Base-by-base conservation (phyloP, 495 filamentous ascomycete genomes). In the Penicillium diatomitis region DNA sequence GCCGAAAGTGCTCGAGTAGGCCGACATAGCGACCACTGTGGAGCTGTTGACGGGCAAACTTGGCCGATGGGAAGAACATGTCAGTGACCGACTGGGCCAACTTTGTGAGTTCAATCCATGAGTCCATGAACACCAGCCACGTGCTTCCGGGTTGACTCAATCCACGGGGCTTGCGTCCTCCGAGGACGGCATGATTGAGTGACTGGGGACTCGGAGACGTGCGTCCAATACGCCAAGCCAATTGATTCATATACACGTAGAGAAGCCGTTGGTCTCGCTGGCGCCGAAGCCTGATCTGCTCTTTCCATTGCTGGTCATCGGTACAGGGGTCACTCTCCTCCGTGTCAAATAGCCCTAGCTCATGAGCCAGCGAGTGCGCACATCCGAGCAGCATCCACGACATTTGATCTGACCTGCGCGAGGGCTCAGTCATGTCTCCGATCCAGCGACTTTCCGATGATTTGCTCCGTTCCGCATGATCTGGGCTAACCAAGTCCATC, bases 361-460 rank as follows among this genome's bases (percentile, higher is more conserved):
- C 75, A 44, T 78, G 72, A 0, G 72, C 67, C 11, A 78, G 65
- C n/a, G 73, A 74, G 8, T 77, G 52, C 0, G 70, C 75, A 51
- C 67, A 75, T 0, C 75, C 75, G 10, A 78, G 65, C 5, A 74
- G 52, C 72, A 77, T 77, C 75, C 75, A 79, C 0, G 74, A 77
- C 75, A 79, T 77, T n/a, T 74, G 70, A 51, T 79, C 75, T 2
- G 74, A 77, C 50, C 75, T 55, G 42, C 69, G 64, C 7, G 75
- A 74, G 4, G 74, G 74, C 45, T 79, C 75, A 44, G 76, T 71
- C 56, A 74, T 71, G 44, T 74, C 71, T 41, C 73, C 68, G 4
- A 74, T 47, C 65, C 67, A 71, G 38, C 69, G 53, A 41, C 62
- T 67, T 9, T 59, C 63, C 0, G 70, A 66, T 8, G 55, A 47